Percentiles rank a stretch among this genome's conserved stretches.
phyloP scores from a whole-genome alignment of 306 rosid species.

The Gleditsia sinensis region DNA sequence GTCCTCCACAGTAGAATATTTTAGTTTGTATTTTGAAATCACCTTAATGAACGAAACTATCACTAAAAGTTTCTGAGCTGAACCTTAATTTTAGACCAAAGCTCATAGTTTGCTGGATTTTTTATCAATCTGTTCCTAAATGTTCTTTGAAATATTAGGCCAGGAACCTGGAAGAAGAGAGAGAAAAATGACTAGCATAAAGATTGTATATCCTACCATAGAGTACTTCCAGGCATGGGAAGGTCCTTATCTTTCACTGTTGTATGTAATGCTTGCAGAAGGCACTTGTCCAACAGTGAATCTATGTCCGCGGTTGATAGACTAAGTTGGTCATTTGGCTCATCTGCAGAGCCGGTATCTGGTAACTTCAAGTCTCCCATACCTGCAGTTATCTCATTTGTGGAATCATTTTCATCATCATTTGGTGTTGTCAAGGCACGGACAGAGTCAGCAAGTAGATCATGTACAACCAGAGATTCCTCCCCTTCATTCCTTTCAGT shows the following conservation, averaged over 20 bases:
- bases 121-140: background rate
- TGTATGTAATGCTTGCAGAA: conserved; percentile 87
- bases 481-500: conserved; percentile 30
- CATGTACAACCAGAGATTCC: conserved; percentile 46
- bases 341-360: conserved; percentile 50
- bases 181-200: background rate
- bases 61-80: background rate
- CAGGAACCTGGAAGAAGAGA: background rate
- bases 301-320: conserved; percentile 77
- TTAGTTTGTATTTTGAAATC: background rate
- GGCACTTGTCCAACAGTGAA: conserved; percentile 82
- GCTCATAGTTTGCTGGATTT: background rate
- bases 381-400: conserved; percentile 47
- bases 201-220: conserved; percentile 56
- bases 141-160: background rate
- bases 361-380: conserved; percentile 62
- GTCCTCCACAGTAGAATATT: background rate
- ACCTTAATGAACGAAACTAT: background rate
- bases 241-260: conserved; percentile 86
- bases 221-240: conserved; percentile 95
- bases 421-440: conserved; percentile 15
- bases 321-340: conserved; percentile 50
- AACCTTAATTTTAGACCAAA: background rate
- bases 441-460: conserved; percentile 40
- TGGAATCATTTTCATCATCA: conserved; percentile 33